phyloP scores from a whole-genome alignment of 1,284 basidiomycete genomes.

The Boletus sp. region DNA sequence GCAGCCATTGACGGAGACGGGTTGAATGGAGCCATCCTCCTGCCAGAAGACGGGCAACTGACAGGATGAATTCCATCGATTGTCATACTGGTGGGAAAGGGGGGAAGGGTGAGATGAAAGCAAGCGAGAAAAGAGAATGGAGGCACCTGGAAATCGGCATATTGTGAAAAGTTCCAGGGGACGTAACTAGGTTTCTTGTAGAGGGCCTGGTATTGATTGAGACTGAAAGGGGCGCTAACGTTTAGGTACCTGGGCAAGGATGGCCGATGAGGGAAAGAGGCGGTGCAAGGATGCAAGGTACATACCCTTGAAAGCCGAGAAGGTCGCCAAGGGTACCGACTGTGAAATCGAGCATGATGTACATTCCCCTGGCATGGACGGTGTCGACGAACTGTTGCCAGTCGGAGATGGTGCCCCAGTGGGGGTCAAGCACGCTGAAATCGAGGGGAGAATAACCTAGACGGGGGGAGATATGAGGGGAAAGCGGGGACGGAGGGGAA shows the following conservation, averaged over 20 bases:
- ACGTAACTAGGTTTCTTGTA: slow-evolving; percentile 76
- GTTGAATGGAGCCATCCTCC: slow-evolving; percentile 64
- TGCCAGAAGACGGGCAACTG: slow-evolving; percentile 74
- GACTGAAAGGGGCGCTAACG: slow-evolving; percentile 70
- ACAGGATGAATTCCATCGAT: slow-evolving; percentile 71
- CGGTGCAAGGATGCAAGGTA: not conserved
- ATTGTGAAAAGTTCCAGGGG: slow-evolving; percentile 82
- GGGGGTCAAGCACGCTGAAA: slow-evolving; percentile 84
- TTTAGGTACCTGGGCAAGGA: slow-evolving; percentile 61
- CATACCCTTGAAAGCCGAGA: slow-evolving; percentile 77
- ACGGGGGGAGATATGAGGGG: slow-evolving; percentile 9
- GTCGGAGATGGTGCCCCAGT: slow-evolving; percentile 79
- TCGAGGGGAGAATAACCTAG: slow-evolving; percentile 89
- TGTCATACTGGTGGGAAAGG: slow-evolving; percentile 46
- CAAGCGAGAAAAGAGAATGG: slow-evolving; percentile 2
- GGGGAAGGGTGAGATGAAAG: not conserved
- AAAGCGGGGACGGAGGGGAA: not conserved
- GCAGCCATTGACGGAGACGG: slow-evolving; percentile 60
- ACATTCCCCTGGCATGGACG: slow-evolving; percentile 80
- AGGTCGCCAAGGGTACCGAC: slow-evolving; percentile 89
- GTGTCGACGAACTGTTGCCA: slow-evolving; percentile 51
- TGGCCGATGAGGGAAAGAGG: slow-evolving; percentile 14
- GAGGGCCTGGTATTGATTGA: slow-evolving; percentile 67
- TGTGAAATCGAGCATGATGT: slow-evolving; percentile 88
- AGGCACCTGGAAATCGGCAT: slow-evolving; percentile 72